Evolutionary conservation across 2,329 filamentous ascomycete species (phyloP).

Genomic region (Erysiphe pulchra): DNA sequence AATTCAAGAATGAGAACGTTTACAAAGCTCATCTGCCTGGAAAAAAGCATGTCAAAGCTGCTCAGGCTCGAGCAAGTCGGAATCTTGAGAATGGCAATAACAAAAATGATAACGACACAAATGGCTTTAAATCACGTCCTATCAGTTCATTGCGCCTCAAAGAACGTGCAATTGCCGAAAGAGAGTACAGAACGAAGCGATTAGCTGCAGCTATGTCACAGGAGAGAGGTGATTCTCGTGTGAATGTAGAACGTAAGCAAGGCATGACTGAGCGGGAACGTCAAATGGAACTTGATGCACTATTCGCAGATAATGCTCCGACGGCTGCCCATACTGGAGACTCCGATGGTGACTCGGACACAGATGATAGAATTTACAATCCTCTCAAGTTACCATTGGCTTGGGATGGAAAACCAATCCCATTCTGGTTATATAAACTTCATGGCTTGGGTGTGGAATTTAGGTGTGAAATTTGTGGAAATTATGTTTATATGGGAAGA

Average conservation of each 20-base stretch:
- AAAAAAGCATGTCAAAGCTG: slow-evolving; percentile 79
- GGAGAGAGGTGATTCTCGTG: slow-evolving; percentile 66
- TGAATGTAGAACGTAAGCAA: slow-evolving; percentile 88
- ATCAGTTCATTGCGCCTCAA: slow-evolving; percentile 32
- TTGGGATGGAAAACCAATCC: slow-evolving; percentile 97
- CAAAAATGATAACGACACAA: slow-evolving; percentile 2
- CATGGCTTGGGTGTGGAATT: slow-evolving; percentile 91
- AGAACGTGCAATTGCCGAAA: slow-evolving; percentile 71
- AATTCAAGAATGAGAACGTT: slow-evolving; percentile 86
- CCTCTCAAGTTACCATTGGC: slow-evolving; percentile 83
- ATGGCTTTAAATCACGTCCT: slow-evolving; percentile 10
- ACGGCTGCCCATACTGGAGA: slow-evolving; percentile 17
- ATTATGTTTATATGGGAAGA: slow-evolving; percentile 96
- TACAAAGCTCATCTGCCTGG: slow-evolving; percentile 73
- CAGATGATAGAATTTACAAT: slow-evolving; percentile 82
- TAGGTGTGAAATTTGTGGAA: slow-evolving; percentile 86
- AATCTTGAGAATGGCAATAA: slow-evolving; percentile 15
- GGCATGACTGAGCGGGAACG: slow-evolving; percentile 95
- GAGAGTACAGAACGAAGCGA: slow-evolving; percentile 61
- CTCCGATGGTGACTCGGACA: slow-evolving; percentile 43
- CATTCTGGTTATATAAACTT: slow-evolving; percentile 95
- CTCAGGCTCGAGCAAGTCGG: slow-evolving; percentile 32
- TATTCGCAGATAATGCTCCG: slow-evolving; percentile 35
- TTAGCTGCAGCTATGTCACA: slow-evolving; percentile 63
- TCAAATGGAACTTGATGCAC: slow-evolving; percentile 73